Evolutionary conservation across 2,329 filamentous ascomycete species (phyloP).

Genomic region (Trichoderma polysporum): DNA sequence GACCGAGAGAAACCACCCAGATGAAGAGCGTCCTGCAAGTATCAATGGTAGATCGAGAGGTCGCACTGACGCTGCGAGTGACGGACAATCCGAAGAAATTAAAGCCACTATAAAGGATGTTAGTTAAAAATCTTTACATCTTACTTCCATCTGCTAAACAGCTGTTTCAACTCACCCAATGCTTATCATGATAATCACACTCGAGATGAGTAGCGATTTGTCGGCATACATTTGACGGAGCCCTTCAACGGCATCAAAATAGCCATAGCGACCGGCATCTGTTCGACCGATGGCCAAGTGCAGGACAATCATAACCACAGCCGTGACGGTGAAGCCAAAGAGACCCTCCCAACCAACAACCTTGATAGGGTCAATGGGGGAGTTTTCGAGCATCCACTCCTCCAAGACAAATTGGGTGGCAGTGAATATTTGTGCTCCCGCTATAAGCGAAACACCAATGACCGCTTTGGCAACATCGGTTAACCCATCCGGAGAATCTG

Average conservation of each 20-base stretch:
- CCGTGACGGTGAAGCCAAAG: conserved; percentile 81
- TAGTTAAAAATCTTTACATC: conserved; percentile 25
- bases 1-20: conserved; percentile 88
- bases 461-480: conserved; percentile 54
- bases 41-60: conserved; percentile 92
- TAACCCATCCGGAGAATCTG: conserved; percentile 41
- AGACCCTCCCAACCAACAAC: conserved; percentile 96
- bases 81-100: conserved; percentile 98
- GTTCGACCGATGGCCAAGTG: conserved; percentile 77
- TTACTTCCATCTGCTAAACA: neutral
- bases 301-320: conserved; percentile 75
- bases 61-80: conserved; percentile 85
- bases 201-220: conserved; percentile 69
- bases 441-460: conserved; percentile 85
- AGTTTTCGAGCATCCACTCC: conserved; percentile 78
- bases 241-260: conserved; percentile 88
- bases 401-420: conserved; percentile 95
- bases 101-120: conserved; percentile 66
- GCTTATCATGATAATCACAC: conserved; percentile 91
- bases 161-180: conserved; percentile 67
- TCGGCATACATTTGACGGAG: conserved; percentile 77
- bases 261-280: conserved; percentile 70
- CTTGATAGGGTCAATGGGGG: conserved; percentile 71
- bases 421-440: conserved; percentile 93
- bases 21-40: conserved; percentile 97